Evolutionary conservation across 2,329 filamentous ascomycete species (phyloP), one percentile per base, ranked within the genome.

Genomic region (Fusarium acutatum): DNA sequence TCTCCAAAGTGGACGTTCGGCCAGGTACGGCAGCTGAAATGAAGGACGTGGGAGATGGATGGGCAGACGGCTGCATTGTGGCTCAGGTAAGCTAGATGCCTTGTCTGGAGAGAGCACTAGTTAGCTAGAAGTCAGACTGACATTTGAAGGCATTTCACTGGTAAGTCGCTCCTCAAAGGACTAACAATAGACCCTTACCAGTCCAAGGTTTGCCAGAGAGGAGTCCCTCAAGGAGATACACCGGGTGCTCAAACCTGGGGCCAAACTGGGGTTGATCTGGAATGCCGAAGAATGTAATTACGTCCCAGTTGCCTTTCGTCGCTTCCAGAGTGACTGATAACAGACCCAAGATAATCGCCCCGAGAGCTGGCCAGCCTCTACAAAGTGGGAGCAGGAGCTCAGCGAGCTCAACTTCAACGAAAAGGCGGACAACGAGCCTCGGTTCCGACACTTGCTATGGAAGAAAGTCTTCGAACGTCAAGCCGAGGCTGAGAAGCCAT

Each of bases 251-350:
- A 88, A 87, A 76, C 89, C 89, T 1, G 87, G 86, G 12, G 88
- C 88, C 12, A 84, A 85, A 34, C 84, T 94, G 34, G 92, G 90
- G 20, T 81, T 93, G 79, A 90, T 94, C 60, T 94, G 93, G 92
- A 94, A 94, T 75, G 84, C 91, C 67, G 92, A 94, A 79, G 90
- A 93, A 72, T 93, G 91, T 91, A 81, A 86, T 20, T 30, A 14
- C 26, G 57, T 43, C 37, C 35, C 14, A 44, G 28, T 38, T 30
- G 43, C n/a, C 38, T 13, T 20, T 54, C 22, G 11, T 9, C 24
- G 34, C 24, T 40, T 32, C 20, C 22, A 11, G 15, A 22, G 41
- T 57, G 40, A 12, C 59, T 69, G 37, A 65, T 34, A 11, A 20
- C 30, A 14, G 34, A n/a, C 46, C 37, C 34, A 35, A 92, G 90